Evolutionary conservation across 768 basidiomycete species (phyloP).

Genomic region (Amanita subjunquillea): DNA sequence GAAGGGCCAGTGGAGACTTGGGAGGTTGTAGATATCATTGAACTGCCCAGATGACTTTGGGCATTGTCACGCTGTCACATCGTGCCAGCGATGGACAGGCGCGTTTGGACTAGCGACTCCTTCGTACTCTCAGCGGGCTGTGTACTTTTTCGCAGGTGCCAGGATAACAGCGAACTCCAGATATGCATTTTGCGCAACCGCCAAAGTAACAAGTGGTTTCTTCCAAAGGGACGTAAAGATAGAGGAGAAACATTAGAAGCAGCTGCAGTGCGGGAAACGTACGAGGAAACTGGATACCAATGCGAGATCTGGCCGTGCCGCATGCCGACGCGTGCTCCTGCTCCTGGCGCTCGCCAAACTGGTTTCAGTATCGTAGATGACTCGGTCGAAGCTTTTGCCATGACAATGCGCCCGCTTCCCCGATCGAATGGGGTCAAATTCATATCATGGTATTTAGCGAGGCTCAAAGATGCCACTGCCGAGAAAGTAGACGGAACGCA

Average conservation of each 20-base stretch:
- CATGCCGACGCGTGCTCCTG: slow-evolving; percentile 1
- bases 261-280: slow-evolving; percentile 2
- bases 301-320: slow-evolving; percentile 1
- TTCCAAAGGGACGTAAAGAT: slow-evolving; percentile 4
- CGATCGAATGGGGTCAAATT: slow-evolving; percentile 17
- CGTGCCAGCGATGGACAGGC: no score
- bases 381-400: neutral
- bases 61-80: neutral
- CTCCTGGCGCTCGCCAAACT: neutral
- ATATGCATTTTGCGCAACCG: slow-evolving; percentile 3
- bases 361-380: neutral
- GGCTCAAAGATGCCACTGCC: slow-evolving; percentile 9
- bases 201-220: neutral
- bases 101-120: neutral
- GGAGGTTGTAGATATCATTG: slow-evolving; percentile 31
- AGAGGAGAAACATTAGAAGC: neutral
- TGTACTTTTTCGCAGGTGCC: neutral
- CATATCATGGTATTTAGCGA: slow-evolving; percentile 29
- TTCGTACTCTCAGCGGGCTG: neutral
- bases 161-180: neutral
- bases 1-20: slow-evolving; percentile 52
- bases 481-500: slow-evolving; percentile 19
- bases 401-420: neutral
- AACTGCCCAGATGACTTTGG: neutral
- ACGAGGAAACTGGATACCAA: neutral